Conservation (phyloP, 768 basidiomycete species). For the Serendipita sp. region DNA sequence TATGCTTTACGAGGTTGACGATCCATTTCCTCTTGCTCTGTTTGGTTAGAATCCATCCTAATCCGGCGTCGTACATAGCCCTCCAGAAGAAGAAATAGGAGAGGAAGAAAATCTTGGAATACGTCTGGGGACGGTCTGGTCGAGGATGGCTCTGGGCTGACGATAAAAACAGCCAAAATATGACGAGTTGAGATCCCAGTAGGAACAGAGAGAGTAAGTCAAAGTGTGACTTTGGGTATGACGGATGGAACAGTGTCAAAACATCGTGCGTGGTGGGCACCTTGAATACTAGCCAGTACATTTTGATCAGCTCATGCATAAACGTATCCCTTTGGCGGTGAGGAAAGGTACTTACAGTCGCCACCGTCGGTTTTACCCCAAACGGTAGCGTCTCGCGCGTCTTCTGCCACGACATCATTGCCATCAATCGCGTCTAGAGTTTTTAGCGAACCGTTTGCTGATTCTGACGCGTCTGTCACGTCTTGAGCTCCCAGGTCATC, state of each 20-base stretch:
- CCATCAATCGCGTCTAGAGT: neutral
- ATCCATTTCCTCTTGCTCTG: constrained; percentile 96
- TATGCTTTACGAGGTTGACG: constrained; percentile 55
- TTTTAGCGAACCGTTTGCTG: neutral
- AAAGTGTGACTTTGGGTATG: constrained; percentile 72
- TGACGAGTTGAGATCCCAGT: constrained; percentile 56
- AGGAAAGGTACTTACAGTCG: neutral
- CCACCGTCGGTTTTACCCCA: constrained; percentile 8
- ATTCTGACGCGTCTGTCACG: neutral
- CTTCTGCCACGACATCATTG: neutral
- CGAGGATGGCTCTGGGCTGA: neutral
- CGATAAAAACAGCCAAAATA: constrained; percentile 31
- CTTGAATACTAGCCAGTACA: constrained; percentile 53
- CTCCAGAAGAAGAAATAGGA: constrained; percentile 91
- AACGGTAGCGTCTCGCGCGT: neutral
- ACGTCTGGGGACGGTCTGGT: constrained; percentile 37
- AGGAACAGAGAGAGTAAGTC: constrained; percentile 74
- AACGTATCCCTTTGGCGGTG: neutral
- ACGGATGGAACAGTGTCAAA: constrained; percentile 70
- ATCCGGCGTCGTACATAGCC: constrained; percentile 75
- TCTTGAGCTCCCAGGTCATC: constrained; percentile 2
- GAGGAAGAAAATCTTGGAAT: constrained; percentile 56
- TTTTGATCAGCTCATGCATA: neutral
- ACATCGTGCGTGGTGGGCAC: constrained; percentile 89
- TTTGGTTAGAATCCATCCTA: constrained; percentile 86